Base-by-base conservation (phyloP, 1,284 basidiomycete species). In the Cronartium quercuum region DNA sequence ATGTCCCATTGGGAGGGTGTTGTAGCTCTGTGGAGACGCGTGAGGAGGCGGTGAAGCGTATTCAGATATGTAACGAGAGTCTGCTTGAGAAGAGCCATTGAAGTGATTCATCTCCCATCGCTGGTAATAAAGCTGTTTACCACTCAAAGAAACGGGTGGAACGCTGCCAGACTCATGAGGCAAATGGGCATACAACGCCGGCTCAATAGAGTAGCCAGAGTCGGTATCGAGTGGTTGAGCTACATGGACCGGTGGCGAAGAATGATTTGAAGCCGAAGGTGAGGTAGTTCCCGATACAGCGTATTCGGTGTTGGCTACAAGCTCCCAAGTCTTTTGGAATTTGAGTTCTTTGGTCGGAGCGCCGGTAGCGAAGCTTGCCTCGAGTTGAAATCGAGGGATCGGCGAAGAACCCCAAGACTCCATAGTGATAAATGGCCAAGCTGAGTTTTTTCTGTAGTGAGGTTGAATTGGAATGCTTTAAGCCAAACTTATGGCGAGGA, bases 381-480 rank as follows among this genome's bases (percentile, higher is more conserved):
- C 63, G n/a, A 55, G 57, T 44, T 60, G 41, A n/a, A 55, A 40
- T 15, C n/a, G n/a, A n/a, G n/a, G n/a, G n/a, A n/a, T n/a, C n/a
- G n/a, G n/a, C n/a, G 70, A 42, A 47, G 63, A 63, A 37, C 41
- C 66, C 70, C 70, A 74, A 58, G 44, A 51, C 37, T 74, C 70
- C 70, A 74, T 71, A 29, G 57, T 74, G 9, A 40, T 9, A n/a
- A 55, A 55, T n/a, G n/a, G n/a, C n/a, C n/a, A n/a, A n/a, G n/a
- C n/a, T n/a, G n/a, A n/a, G n/a, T n/a, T n/a, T n/a, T n/a, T n/a
- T n/a, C n/a, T n/a, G n/a, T n/a, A n/a, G n/a, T n/a, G n/a, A n/a
- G n/a, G n/a, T n/a, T n/a, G n/a, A n/a, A n/a, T n/a, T n/a, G n/a
- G n/a, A 55, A 55, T 21, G n/a, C n/a, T n/a, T n/a, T n/a, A n/a